Conservation (phyloP, 805 yeast genomes). For the Wickerhamomyces chaumierensis region DNA sequence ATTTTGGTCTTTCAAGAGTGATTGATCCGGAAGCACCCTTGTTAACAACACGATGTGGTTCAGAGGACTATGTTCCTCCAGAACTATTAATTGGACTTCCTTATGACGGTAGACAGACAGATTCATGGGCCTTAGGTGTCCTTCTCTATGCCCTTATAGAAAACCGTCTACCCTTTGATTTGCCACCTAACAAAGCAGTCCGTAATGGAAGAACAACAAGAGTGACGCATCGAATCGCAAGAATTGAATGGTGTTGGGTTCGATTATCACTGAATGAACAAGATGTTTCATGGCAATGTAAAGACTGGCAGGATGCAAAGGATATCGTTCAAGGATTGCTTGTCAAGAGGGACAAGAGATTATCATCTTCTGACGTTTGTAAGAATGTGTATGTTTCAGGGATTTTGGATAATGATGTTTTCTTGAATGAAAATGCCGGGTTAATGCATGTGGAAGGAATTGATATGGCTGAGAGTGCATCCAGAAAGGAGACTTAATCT, state of each 20-base stretch:
- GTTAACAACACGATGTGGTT: slow-evolving; percentile 85
- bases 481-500: not conserved
- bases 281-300: slow-evolving; percentile 8
- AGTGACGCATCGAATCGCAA: slow-evolving; percentile 82
- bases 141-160: slow-evolving; percentile 78
- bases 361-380: slow-evolving; percentile 23
- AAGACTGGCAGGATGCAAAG: slow-evolving; percentile 36
- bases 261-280: slow-evolving; percentile 26
- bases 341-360: slow-evolving; percentile 35
- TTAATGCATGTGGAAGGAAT: not conserved
- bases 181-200: slow-evolving; percentile 45
- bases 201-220: slow-evolving; percentile 36
- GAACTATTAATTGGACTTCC: slow-evolving; percentile 84
- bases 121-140: slow-evolving; percentile 93
- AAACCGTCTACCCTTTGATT: slow-evolving; percentile 84
- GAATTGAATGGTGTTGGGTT: slow-evolving; percentile 87
- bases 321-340: slow-evolving; percentile 38
- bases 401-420: not conserved
- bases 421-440: no score
- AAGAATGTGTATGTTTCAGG: slow-evolving; percentile 25
- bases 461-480: no score
- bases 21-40: slow-evolving; percentile 50
- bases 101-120: slow-evolving; percentile 86
- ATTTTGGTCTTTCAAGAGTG: slow-evolving; percentile 77
- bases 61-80: slow-evolving; percentile 94